Conservation (phyloP, 2,329 filamentous ascomycete genomes). For the Scedosporium minutisporum region DNA sequence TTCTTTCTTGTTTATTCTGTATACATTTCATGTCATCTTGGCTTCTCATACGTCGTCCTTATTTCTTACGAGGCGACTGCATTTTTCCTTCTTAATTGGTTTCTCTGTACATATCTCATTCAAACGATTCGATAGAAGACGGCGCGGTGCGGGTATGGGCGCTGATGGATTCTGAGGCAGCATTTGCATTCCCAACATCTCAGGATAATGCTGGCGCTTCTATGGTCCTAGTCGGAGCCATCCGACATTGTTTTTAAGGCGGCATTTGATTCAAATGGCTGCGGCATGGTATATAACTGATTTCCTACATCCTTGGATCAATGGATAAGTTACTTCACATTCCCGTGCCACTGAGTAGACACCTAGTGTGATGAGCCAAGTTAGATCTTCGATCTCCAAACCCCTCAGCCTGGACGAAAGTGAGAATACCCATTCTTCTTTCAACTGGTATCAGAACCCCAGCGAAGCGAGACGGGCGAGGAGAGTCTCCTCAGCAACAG, state of each 20-base stretch:
- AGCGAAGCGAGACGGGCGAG: too few species aligned
- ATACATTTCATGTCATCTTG: not conserved
- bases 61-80: not conserved
- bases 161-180: not conserved
- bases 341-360: not conserved
- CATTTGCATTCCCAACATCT: not conserved
- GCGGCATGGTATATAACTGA: not conserved
- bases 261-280: not conserved
- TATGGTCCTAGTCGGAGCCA: not conserved
- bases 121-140: not conserved
- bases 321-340: not conserved
- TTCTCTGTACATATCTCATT: constrained; percentile 1
- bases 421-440: too few species aligned
- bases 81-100: not conserved
- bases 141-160: not conserved
- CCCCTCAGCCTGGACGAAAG: constrained; percentile 11
- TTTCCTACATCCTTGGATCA: not conserved
- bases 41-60: not conserved
- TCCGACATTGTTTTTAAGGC: not conserved
- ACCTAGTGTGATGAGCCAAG: not conserved
- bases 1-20: not conserved
- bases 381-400: not conserved
- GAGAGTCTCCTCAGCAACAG: not conserved
- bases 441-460: too few species aligned
- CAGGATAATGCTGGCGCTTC: not conserved